phyloP scores from a whole-genome alignment of 352 stramenopile genomes.

The Phytophthora quininea region DNA sequence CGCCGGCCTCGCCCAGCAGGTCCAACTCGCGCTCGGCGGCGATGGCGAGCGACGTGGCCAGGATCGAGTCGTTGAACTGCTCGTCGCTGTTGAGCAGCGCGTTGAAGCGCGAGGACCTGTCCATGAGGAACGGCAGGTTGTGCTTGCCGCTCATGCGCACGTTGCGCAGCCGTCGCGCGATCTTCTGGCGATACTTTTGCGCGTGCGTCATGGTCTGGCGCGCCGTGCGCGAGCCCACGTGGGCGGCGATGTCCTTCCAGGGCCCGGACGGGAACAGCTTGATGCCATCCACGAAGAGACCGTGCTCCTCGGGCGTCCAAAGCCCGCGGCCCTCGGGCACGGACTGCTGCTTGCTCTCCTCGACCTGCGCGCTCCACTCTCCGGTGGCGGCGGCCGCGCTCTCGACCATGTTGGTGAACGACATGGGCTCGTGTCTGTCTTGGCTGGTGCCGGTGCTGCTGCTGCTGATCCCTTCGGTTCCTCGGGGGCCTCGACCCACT shows the following conservation, averaged over 20 bases:
- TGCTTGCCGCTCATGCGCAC: conserved; percentile 72
- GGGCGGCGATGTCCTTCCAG: conserved; percentile 80
- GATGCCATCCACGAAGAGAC: conserved; percentile 78
- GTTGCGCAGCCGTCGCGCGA: conserved; percentile 72
- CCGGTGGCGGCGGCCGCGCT: conserved; percentile 17
- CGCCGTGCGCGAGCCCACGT: conserved; percentile 74
- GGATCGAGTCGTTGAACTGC: conserved; percentile 83
- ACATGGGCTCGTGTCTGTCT: conserved; percentile 24
- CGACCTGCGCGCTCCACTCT: conserved; percentile 36
- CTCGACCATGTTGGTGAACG: conserved; percentile 41
- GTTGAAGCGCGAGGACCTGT: conserved; percentile 75
- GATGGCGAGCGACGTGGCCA: conserved; percentile 77
- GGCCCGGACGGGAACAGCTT: conserved; percentile 75
- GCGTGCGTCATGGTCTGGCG: conserved; percentile 85
- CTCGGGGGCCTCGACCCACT: conserved; percentile 7
- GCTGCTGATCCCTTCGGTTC: not conserved
- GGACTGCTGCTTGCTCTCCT: conserved; percentile 33
- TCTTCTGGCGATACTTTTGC: conserved; percentile 88
- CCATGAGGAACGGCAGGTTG: conserved; percentile 69
- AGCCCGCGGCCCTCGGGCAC: conserved; percentile 61
- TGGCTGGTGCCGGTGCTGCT: not conserved
- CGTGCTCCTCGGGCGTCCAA: conserved; percentile 79
- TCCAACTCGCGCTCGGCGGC: conserved; percentile 72
- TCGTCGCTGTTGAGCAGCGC: conserved; percentile 74
- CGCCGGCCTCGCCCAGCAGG: conserved; percentile 56